Conservation (phyloP, 805 yeast species). For the Cyberlindnera xishuangbannaensis region DNA sequence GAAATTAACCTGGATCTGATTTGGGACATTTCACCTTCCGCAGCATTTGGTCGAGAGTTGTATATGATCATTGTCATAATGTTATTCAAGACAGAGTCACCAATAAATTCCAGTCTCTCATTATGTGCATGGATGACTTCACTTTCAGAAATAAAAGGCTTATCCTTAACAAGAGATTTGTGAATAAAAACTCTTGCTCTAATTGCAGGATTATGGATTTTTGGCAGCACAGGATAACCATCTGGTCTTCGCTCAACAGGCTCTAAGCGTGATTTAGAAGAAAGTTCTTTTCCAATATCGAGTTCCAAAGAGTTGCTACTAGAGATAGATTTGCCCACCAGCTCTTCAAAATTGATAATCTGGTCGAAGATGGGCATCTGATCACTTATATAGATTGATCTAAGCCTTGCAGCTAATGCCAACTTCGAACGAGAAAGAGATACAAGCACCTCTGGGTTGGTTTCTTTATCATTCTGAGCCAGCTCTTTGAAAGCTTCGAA, state of each 20-base stretch:
- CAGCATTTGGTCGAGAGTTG: slow-evolving; percentile 56
- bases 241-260: slow-evolving; percentile 1
- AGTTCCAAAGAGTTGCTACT: slow-evolving; percentile 3
- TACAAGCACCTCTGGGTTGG: slow-evolving; percentile 37
- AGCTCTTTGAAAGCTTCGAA: slow-evolving; percentile 29
- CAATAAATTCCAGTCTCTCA: slow-evolving; percentile 85
- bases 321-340: background rate
- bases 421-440: slow-evolving; percentile 50
- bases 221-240: slow-evolving; percentile 65
- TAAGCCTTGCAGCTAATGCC: slow-evolving; percentile 54
- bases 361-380: slow-evolving; percentile 51
- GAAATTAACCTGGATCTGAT: slow-evolving; percentile 67
- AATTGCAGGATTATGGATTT: slow-evolving; percentile 51
- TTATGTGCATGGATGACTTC: slow-evolving; percentile 64
- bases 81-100: slow-evolving; percentile 78
- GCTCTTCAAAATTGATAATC: slow-evolving; percentile 36
- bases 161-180: slow-evolving; percentile 61
- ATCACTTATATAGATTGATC: slow-evolving; percentile 44
- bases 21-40: slow-evolving; percentile 77
- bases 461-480: slow-evolving; percentile 25
- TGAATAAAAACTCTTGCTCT: slow-evolving; percentile 75
- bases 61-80: slow-evolving; percentile 67
- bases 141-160: slow-evolving; percentile 45
- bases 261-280: slow-evolving; percentile 15
- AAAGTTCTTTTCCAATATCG: slow-evolving; percentile 6